Evolutionary conservation across 306 rosid genomes (phyloP).

Genomic region (Parietaria judaica): DNA sequence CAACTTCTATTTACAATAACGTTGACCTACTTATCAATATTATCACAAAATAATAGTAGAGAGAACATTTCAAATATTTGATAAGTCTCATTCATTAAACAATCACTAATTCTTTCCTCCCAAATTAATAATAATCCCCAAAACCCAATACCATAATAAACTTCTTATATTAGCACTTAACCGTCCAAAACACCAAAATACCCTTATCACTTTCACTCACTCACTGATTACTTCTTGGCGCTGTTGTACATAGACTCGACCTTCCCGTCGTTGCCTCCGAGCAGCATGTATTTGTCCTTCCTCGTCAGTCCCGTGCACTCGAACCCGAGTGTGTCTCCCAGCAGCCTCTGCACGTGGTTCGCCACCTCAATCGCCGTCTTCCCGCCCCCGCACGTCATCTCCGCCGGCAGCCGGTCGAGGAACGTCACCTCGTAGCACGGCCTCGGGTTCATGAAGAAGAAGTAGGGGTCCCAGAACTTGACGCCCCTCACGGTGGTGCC

Average conservation of each 20-base stretch:
- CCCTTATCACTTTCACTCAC: no score
- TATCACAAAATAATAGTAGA: no score
- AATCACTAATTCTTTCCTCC: no score
- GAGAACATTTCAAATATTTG: no score
- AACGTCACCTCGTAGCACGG: constrained; percentile 65
- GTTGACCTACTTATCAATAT: no score
- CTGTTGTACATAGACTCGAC: constrained; percentile 66
- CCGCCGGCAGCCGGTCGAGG: constrained; percentile 64
- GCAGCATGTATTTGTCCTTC: constrained; percentile 77
- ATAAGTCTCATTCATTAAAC: no score
- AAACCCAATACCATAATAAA: no score
- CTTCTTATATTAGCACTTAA: no score
- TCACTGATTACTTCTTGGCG: constrained; percentile 31
- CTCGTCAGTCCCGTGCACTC: constrained; percentile 80
- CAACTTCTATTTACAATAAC: no score
- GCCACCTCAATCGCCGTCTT: constrained; percentile 91
- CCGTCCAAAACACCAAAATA: no score
- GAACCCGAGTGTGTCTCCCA: constrained; percentile 69
- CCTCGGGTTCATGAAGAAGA: constrained; percentile 96
- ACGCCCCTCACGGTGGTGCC: constrained; percentile 91
- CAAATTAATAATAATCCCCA: no score
- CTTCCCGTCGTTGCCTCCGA: constrained; percentile 95
- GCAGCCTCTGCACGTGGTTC: constrained; percentile 79
- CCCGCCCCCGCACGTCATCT: constrained; percentile 65
- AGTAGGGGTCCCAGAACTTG: constrained; percentile 91